Conservation (phyloP, 2,329 filamentous ascomycete species). For the Microdochium bolleyi region DNA sequence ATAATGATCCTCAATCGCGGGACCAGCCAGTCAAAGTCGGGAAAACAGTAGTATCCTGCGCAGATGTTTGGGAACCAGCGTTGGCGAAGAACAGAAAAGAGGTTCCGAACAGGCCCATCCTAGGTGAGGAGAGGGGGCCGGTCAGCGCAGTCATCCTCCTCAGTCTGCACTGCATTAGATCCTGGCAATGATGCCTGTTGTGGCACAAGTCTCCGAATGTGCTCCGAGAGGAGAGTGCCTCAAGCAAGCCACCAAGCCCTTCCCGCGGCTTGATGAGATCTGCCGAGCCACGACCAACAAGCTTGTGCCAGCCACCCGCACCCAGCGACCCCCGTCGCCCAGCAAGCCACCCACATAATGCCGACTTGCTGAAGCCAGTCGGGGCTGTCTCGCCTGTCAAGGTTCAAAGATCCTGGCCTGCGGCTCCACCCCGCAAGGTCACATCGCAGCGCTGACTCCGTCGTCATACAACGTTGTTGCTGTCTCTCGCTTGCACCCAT, state of each 20-base stretch:
- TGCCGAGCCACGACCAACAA: neutral
- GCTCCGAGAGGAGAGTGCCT: neutral
- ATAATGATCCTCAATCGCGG: too few species aligned
- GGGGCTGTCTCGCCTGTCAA: neutral
- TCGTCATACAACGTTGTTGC: neutral
- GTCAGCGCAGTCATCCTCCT: neutral
- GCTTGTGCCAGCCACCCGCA: neutral
- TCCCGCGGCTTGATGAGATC: neutral
- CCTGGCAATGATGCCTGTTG: neutral
- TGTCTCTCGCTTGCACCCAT: neutral
- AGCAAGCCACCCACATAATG: neutral
- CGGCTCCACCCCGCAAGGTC: neutral
- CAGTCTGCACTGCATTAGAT: neutral
- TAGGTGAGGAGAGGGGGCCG: neutral
- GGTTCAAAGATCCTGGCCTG: neutral
- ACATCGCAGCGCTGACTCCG: neutral
- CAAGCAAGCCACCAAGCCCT: neutral
- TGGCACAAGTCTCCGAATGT: neutral
- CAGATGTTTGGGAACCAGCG: too few species aligned
- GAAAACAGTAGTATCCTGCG: too few species aligned
- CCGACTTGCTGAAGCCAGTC: neutral
- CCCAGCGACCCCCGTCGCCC: neutral
- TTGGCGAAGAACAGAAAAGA: too few species aligned
- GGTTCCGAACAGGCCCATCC: too few species aligned
- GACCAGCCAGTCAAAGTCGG: too few species aligned